Percentiles rank a stretch among this genome's conserved stretches.
These are phyloP conservation scores for Knufia petricola DNA, from an alignment of 2,329 filamentous ascomycete genomes.

Conservation along the genomic window DNA sequence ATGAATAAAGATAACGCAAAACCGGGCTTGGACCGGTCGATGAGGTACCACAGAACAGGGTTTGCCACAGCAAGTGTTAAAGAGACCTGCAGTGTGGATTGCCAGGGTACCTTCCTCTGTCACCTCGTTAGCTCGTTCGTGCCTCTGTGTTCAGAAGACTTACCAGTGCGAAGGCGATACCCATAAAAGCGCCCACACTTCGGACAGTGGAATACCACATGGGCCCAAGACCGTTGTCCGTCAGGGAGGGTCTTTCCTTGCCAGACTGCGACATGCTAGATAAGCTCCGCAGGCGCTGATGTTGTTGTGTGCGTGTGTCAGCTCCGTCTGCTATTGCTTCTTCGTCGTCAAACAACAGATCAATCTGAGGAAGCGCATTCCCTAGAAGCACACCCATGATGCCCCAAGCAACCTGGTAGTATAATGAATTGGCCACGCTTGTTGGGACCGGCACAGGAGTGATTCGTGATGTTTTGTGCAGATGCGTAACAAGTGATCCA, in stretches of 20 bases:
- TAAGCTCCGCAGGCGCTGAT: constrained; percentile 25
- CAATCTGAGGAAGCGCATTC: constrained; percentile 72
- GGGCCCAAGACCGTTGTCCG: constrained; percentile 38
- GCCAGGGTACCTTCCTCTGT: constrained; percentile 82
- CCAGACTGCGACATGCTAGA: constrained; percentile 21
- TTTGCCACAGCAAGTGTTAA: constrained; percentile 83
- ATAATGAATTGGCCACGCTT: constrained; percentile 47
- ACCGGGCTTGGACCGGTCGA: constrained; percentile 80
- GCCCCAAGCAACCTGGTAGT: constrained; percentile 75
- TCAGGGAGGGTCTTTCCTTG: constrained; percentile 10
- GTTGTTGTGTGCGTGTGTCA: constrained; percentile 12
- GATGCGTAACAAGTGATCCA: constrained; percentile 67
- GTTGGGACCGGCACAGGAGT: constrained; percentile 52
- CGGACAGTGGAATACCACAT: constrained; percentile 69
- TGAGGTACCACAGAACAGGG: constrained; percentile 88
- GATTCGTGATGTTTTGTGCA: constrained; percentile 61
- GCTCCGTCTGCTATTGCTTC: constrained; percentile 1
- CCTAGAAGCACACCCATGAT: constrained; percentile 67
- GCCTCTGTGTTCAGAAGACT: constrained; percentile 31
- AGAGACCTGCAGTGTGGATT: constrained; percentile 87
- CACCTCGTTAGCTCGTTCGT: constrained; percentile 6
- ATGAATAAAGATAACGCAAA: constrained; percentile 69
- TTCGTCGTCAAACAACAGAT: constrained; percentile 52
- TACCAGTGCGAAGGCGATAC: constrained; percentile 74
- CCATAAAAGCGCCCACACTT: constrained; percentile 61